Conservation (phyloP, 176 grass and related monocot genomes). For the Areca catechu region DNA sequence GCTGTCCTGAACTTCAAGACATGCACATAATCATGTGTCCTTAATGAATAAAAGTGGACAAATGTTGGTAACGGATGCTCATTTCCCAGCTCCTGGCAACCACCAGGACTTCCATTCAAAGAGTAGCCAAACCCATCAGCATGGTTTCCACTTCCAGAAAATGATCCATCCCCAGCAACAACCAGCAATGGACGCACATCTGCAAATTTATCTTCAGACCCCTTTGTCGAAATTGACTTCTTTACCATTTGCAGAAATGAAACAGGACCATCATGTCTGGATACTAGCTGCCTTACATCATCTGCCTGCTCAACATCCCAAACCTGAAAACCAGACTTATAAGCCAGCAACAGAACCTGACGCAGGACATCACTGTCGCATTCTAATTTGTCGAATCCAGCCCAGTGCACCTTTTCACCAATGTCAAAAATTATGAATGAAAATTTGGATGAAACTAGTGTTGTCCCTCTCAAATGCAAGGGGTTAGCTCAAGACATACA, state of each 20-base stretch:
- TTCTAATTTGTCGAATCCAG: conserved; percentile 86
- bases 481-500: no score
- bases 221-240: conserved; percentile 42
- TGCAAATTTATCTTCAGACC: conserved; percentile 52
- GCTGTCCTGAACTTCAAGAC: conserved; percentile 64
- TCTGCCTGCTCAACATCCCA: conserved; percentile 95
- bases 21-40: conserved; percentile 65
- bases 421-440: conserved; percentile 8
- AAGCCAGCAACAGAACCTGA: conserved; percentile 65
- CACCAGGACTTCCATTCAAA: conserved; percentile 42
- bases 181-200: conserved; percentile 64
- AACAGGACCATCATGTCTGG: conserved; percentile 57
- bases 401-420: conserved; percentile 70
- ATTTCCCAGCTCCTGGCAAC: conserved; percentile 28
- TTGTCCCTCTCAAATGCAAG: no score
- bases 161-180: conserved; percentile 45
- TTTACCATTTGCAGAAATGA: conserved; percentile 91
- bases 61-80: conserved; percentile 41
- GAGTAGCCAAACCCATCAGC: conserved; percentile 30
- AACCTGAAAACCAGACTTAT: conserved; percentile 89
- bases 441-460: no score
- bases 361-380: conserved; percentile 32
- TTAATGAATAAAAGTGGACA: conserved; percentile 84
- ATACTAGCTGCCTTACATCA: conserved; percentile 82
- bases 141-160: conserved; percentile 36